Conservation (phyloP, 2,329 filamentous ascomycete species). For the Ilyonectria robusta region DNA sequence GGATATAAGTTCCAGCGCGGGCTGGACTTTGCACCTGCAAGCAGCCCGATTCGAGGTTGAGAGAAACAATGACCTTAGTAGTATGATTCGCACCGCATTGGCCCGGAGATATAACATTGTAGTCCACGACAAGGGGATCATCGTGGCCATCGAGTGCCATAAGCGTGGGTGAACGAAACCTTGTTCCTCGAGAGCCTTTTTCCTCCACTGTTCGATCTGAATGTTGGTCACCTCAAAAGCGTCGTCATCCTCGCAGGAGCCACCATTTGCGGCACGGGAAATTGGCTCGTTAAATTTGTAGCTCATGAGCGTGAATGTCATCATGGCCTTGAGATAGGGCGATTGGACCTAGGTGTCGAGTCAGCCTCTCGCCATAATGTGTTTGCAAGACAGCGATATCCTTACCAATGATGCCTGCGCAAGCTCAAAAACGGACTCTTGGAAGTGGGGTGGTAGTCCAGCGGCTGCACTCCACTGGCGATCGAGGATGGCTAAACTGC, state of each 20-base stretch:
- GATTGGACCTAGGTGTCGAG: background rate
- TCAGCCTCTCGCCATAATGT: too few species aligned
- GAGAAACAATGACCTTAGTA: background rate
- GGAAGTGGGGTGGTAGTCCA: constrained; percentile 10
- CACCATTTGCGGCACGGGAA: constrained; percentile 7
- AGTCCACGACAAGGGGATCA: background rate
- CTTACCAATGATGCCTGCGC: constrained; percentile 8
- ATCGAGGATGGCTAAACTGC: constrained; percentile 2
- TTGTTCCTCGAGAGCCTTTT: constrained; percentile 1
- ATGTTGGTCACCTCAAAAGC: constrained; percentile 11
- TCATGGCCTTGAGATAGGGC: constrained; percentile 14
- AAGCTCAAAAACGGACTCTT: constrained; percentile 17
- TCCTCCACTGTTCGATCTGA: constrained; percentile 15
- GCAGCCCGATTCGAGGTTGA: background rate
- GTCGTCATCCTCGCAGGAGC: constrained; percentile 15
- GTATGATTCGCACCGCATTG: background rate
- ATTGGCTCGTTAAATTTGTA: constrained; percentile 18
- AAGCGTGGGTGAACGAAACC: constrained; percentile 6
- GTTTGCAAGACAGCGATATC: background rate
- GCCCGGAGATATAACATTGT: constrained; percentile 7
- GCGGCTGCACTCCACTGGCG: constrained; percentile 16
- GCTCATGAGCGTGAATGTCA: constrained; percentile 14
- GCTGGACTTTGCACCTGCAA: background rate
- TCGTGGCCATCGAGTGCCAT: background rate
- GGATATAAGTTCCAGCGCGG: background rate